Evolutionary conservation across 768 basidiomycete genomes (phyloP), one percentile per base, ranked within the genome.

Genomic region (Favolaschia claudopus): DNA sequence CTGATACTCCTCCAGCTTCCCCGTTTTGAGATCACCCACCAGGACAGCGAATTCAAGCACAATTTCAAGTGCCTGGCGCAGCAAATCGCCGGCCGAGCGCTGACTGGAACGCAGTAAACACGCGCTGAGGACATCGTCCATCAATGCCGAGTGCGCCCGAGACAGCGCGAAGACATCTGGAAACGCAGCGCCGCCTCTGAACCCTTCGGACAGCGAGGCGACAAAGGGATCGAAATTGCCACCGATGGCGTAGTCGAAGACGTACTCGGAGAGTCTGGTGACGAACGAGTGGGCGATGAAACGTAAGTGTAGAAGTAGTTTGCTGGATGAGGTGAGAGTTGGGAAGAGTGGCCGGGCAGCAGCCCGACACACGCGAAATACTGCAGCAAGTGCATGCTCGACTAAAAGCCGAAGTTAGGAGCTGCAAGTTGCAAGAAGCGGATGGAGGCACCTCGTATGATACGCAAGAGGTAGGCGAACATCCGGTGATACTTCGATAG

Each of bases 401-500:
- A 91, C 93, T 90, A 54, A 12, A 42, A 40, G 25, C 24, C 12
- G 6, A n/a, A 28, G 58, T 27, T 46, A 66, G 40, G 64, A 34
- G 29, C 31, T 38, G 36, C 38, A 1, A 14, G 34, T 6, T 4
- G 15, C 9, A 39, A 19, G 5, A 9, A 12, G 55, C 22, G 31
- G 17, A 15, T 27, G 50, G 22, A 72, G 79, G 24, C 64, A 89
- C 94, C 93, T 82, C 95, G 82, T 67, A 89, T 80, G 36, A 96
- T 76, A 28, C 93, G 83, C 31, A 96, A 76, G 43, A 94, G 82
- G 66, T 95, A 88, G 0, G 89, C 82, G 70, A 95, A 94, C 60
- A 95, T 78, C 36, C 91, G 79, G 63, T 95, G 92, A 68, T 96
- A 96, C 70, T 95, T 96, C 6, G 84, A 87, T n/a, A 95, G 72